These are phyloP conservation scores for Bryoglossum gracile DNA, from an alignment of 495 filamentous ascomycete genomes.

Conservation along the genomic window DNA sequence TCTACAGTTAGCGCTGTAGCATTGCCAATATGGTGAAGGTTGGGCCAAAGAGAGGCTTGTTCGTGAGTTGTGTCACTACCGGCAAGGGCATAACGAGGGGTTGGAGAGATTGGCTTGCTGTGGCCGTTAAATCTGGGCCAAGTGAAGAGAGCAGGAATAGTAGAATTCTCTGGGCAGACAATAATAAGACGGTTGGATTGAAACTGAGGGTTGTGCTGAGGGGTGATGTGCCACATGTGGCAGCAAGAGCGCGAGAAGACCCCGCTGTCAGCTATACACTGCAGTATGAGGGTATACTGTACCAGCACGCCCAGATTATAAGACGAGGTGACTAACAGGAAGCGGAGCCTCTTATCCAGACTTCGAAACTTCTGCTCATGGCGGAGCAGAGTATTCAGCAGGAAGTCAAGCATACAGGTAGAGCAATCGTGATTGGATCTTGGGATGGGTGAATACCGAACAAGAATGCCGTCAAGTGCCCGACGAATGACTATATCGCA, in stretches of 20 bases:
- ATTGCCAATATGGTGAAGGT: constrained; percentile 61
- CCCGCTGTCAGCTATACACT: constrained; percentile 46
- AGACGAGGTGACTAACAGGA: not conserved
- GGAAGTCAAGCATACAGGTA: constrained; percentile 41
- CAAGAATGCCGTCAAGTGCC: too few species aligned
- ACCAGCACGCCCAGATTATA: not conserved
- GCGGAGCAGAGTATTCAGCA: constrained; percentile 50
- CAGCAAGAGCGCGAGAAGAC: constrained; percentile 46
- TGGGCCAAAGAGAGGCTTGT: constrained; percentile 49
- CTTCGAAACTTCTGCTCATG: constrained; percentile 48
- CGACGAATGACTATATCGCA: too few species aligned
- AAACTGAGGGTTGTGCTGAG: constrained; percentile 44
- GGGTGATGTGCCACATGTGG: constrained; percentile 26
- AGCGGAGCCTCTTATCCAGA: constrained; percentile 39
- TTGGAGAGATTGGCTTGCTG: constrained; percentile 62
- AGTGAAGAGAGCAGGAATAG: constrained; percentile 11
- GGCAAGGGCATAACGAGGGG: constrained; percentile 58
- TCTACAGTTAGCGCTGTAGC: constrained; percentile 65
- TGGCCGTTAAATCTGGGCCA: constrained; percentile 19
- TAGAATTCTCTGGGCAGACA: constrained; percentile 52
- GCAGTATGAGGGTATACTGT: constrained; percentile 48
- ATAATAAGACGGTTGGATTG: constrained; percentile 46
- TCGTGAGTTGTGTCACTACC: constrained; percentile 52
- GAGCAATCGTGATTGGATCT: constrained; percentile 52
- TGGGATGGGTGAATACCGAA: constrained; percentile 14